Evolutionary conservation across 1,284 basidiomycete genomes (phyloP).

Genomic region (Cutaneotrichosporon spelunceum): DNA sequence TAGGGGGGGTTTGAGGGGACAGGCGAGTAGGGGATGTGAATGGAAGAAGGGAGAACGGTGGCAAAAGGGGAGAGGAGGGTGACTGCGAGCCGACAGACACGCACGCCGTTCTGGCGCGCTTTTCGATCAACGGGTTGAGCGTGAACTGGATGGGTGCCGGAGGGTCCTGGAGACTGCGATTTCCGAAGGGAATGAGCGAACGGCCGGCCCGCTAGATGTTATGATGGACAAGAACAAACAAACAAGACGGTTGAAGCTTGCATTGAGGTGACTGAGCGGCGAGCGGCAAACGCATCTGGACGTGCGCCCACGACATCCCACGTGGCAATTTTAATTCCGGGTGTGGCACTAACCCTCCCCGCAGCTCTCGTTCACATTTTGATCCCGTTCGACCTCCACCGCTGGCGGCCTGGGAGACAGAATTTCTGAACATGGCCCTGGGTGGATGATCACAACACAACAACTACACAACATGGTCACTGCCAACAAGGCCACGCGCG

Average conservation of each 20-base stretch:
- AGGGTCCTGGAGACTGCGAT: constrained; percentile 13
- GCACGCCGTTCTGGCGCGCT: background rate
- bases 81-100: background rate
- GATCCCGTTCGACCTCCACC: constrained; percentile 17
- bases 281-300: background rate
- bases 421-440: background rate
- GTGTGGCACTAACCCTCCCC: constrained; percentile 3
- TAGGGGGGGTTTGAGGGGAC: background rate
- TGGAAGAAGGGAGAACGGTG: background rate
- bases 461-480: constrained; percentile 33
- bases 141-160: constrained; percentile 11
- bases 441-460: constrained; percentile 1
- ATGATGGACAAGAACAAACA: constrained; percentile 1
- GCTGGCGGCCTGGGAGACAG: background rate
- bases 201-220: background rate
- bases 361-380: background rate
- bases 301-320: constrained; percentile 1
- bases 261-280: background rate
- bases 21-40: background rate
- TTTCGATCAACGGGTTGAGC: constrained; percentile 3
- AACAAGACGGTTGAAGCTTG: background rate
- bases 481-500: constrained; percentile 38
- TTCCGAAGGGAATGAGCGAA: background rate
- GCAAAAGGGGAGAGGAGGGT: background rate
- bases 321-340: constrained; percentile 7